Evolutionary conservation across 164 flowering plant species (phyloP).

Genomic region (Magnolia sinica): DNA sequence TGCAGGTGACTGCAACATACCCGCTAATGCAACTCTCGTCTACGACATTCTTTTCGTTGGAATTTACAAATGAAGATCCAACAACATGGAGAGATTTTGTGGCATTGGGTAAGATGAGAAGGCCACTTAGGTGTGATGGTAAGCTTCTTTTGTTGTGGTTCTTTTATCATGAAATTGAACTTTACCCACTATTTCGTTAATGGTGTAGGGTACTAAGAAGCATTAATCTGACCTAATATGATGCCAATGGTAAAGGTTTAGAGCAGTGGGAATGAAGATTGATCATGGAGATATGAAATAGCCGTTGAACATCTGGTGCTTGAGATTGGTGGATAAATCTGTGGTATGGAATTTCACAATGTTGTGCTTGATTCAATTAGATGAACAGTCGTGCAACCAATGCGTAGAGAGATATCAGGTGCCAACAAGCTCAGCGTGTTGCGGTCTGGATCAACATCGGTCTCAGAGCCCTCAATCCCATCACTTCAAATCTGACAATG

Average conservation of each 20-base stretch:
- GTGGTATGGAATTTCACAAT: too few species aligned
- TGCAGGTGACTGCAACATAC: slow-evolving; percentile 51
- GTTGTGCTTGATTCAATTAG: too few species aligned
- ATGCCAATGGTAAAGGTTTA: background rate
- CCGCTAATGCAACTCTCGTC: slow-evolving; percentile 83
- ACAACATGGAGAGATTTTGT: background rate
- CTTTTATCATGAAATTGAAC: background rate
- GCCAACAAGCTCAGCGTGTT: too few species aligned
- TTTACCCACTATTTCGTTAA: background rate
- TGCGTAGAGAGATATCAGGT: too few species aligned
- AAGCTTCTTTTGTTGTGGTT: background rate
- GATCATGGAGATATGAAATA: too few species aligned
- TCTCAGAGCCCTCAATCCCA: too few species aligned
- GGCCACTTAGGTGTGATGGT: background rate
- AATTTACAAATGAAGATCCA: slow-evolving; percentile 61
- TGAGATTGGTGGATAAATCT: too few species aligned
- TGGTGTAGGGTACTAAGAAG: too few species aligned
- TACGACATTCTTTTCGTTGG: slow-evolving; percentile 76
- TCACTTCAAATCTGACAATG: too few species aligned
- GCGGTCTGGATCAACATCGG: too few species aligned
- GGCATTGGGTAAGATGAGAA: background rate
- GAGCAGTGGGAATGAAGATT: background rate
- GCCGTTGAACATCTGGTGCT: too few species aligned
- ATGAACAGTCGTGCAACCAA: too few species aligned
- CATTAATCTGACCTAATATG: background rate